Base-by-base conservation (phyloP, 208 protist species). In the Willaertia magna region DNA sequence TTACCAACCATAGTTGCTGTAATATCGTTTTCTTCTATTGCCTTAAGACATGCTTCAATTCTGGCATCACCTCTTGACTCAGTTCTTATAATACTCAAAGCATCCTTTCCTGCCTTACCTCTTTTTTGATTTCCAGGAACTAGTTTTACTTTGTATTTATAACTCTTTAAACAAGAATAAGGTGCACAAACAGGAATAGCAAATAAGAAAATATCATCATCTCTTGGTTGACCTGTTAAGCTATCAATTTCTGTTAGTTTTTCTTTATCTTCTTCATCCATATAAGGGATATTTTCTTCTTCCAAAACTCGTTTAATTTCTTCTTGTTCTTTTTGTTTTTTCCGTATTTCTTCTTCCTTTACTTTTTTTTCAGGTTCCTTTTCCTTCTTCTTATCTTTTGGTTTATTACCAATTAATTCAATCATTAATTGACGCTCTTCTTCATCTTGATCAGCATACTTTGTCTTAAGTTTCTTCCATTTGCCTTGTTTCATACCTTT, bases 91-190 rank as follows among this genome's bases (percentile, higher is more conserved):
- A 85, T 61, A 1, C 87, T 18, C 20, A 47, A 4, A 43, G 67
- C 52, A 26, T 51, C 11, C 26, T 75, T 55, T 30, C 48, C 59
- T 42, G 90, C 91, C 75, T 93, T 96, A 49, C 93, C 93, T 44
- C 88, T 88, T 85, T 94, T 95, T 20, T 86, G 67, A 4, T 87
- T 89, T 40, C 91, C 93, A 48, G 93, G 93, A 34, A 87, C 86
- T 30, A 96, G 49, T 87, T 95, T 95, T 12, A 94, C 90, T 75
- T 93, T 93, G 86, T 91, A 95, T 83, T 94, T 95, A 81, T 90
- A 95, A 76, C 87, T 91, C n/a, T 90, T 61, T 26, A 95, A 49
- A 34, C 90, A 88, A 26, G 85, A 76, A 79, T 94, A 94, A 46
- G 93, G 93, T 14, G 85, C 92, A 46, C 89, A 91, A 7, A 95